Evolutionary conservation across 2,329 filamentous ascomycete genomes (phyloP).

Genomic region (Hypoxylon sp.): DNA sequence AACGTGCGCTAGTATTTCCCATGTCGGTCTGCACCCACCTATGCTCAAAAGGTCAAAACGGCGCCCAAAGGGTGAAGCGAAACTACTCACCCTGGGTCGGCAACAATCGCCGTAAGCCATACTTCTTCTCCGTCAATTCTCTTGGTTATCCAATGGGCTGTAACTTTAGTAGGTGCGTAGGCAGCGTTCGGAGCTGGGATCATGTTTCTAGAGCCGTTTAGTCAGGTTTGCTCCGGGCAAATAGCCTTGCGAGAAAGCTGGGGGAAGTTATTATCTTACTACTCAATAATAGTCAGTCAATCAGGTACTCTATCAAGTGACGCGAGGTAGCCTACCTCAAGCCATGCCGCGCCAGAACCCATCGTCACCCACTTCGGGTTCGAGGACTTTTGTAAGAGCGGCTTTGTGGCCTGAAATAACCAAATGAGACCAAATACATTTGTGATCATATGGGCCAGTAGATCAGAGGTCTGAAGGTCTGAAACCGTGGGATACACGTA

Average conservation of each 20-base stretch:
- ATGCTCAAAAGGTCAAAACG: background rate
- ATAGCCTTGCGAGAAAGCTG: background rate
- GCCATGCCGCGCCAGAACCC: constrained; percentile 51
- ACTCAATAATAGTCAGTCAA: background rate
- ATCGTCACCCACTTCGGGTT: constrained; percentile 59
- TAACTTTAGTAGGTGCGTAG: constrained; percentile 63
- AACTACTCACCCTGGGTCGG: constrained; percentile 51
- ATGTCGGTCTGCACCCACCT: constrained; percentile 60
- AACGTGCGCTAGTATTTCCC: constrained; percentile 57
- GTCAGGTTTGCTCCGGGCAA: background rate
- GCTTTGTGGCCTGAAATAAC: constrained; percentile 62
- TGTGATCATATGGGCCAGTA: constrained; percentile 58
- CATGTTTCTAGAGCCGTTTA: constrained; percentile 34
- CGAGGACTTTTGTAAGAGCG: constrained; percentile 55
- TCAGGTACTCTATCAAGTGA: background rate
- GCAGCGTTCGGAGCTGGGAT: constrained; percentile 53
- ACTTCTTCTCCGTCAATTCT: constrained; percentile 54
- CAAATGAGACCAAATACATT: constrained; percentile 61
- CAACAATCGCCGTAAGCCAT: constrained; percentile 53
- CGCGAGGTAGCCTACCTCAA: constrained; percentile 11
- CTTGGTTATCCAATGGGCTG: constrained; percentile 53
- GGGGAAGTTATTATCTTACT: background rate
- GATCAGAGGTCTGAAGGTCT: constrained; percentile 55
- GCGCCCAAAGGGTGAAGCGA: background rate
- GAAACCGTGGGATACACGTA: constrained; percentile 53